Conservation (phyloP, 768 basidiomycete species). For the Cantharellus cinnabarinus region DNA sequence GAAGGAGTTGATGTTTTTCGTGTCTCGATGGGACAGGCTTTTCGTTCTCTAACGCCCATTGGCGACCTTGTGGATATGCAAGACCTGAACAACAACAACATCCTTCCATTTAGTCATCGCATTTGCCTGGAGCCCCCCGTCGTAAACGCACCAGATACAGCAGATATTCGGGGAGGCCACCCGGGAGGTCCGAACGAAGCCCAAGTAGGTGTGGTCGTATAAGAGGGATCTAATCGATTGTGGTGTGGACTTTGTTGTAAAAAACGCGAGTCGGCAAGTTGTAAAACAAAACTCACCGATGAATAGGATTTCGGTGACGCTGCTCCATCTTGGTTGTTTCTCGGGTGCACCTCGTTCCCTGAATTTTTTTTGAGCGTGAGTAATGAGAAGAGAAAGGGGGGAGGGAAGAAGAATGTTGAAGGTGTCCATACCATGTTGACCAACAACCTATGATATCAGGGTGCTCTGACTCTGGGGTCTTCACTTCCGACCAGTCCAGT, state of each 20-base stretch:
- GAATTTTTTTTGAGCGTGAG: not conserved
- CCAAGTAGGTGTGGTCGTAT: not conserved
- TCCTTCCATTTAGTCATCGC: too few species aligned
- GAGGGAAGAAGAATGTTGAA: not conserved
- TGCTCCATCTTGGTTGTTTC: not conserved
- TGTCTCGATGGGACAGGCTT: not conserved
- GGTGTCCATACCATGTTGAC: conserved; percentile 18
- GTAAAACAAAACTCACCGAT: too few species aligned
- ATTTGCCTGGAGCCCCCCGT: too few species aligned
- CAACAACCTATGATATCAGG: conserved; percentile 22
- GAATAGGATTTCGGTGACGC: not conserved
- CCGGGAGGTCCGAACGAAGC: not conserved
- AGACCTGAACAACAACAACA: not conserved
- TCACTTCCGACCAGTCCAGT: conserved; percentile 45
- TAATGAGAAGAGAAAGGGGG: too few species aligned
- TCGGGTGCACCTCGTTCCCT: not conserved
- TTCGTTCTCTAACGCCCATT: not conserved
- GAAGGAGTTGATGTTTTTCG: not conserved
- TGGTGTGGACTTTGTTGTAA: not conserved
- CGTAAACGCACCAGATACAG: too few species aligned
- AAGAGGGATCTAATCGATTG: not conserved
- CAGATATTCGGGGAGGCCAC: too few species aligned
- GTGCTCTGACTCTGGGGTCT: conserved; percentile 17
- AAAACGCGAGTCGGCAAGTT: not conserved
- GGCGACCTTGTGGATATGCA: not conserved